Evolutionary conservation across 176 grass and related monocot genomes (phyloP).

Genomic region (Musa acuminata): DNA sequence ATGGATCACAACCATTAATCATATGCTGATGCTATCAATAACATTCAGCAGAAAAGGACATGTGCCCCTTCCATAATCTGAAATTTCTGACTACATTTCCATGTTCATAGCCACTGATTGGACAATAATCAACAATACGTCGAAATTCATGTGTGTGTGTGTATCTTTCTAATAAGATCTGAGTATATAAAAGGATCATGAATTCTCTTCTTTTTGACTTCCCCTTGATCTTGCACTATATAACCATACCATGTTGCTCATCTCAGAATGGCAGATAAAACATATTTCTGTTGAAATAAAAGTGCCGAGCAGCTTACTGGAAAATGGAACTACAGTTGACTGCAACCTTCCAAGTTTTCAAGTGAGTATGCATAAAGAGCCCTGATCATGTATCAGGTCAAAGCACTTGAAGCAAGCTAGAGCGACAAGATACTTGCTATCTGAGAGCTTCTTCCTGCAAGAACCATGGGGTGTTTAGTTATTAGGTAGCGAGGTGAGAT

Average conservation of each 20-base stretch:
- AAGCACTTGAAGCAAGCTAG: too few relatives aligned
- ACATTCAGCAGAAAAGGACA: slow-evolving; percentile 28
- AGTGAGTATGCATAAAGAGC: too few relatives aligned
- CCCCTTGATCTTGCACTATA: neutral
- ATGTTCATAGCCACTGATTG: neutral
- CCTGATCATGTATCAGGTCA: too few relatives aligned
- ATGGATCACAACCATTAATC: slow-evolving; percentile 78
- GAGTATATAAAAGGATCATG: neutral
- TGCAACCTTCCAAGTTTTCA: too few relatives aligned
- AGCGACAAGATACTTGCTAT: too few relatives aligned
- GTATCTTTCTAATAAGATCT: neutral
- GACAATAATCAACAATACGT: neutral
- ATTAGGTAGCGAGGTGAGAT: too few relatives aligned
- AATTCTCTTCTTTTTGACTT: neutral
- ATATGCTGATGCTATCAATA: slow-evolving; percentile 77
- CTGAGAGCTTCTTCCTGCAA: too few relatives aligned
- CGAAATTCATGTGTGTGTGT: neutral
- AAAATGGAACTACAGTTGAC: too few relatives aligned
- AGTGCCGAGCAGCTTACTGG: too few relatives aligned
- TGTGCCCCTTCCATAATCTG: neutral
- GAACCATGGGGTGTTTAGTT: too few relatives aligned
- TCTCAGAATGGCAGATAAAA: neutral
- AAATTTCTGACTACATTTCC: neutral
- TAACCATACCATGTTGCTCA: neutral
- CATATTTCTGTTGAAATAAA: neutral